Evolutionary conservation across 345 rosid species (phyloP).

Genomic region (Eucalyptus leucophloia): DNA sequence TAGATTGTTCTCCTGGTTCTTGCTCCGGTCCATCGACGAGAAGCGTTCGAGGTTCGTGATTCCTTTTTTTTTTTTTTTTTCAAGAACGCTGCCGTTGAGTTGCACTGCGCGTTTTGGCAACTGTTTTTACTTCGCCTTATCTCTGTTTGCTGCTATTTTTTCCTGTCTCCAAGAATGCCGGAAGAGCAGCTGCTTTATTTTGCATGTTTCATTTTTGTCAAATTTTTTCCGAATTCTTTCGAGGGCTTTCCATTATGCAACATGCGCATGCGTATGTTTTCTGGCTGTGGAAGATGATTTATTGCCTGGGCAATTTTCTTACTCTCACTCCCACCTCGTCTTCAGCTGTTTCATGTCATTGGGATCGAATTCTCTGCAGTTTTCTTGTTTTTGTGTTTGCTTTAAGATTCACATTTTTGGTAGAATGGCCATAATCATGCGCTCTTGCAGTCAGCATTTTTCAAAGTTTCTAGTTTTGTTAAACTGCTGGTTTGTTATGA

Average conservation of each 20-base stretch:
- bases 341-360: background rate
- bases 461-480: background rate
- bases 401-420: background rate
- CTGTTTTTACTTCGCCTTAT: background rate
- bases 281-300: background rate
- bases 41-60: background rate
- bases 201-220: background rate
- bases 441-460: background rate
- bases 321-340: background rate
- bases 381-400: background rate
- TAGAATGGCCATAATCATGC: background rate
- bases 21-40: background rate
- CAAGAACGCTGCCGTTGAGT: background rate
- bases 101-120: background rate
- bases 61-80: background rate
- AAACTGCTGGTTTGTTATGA: background rate
- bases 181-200: background rate
- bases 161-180: background rate
- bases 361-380: background rate
- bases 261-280: background rate
- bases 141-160: background rate
- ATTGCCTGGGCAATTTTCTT: background rate
- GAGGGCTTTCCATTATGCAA: background rate
- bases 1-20: background rate
- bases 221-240: background rate